phyloP scores from a whole-genome alignment of 352 stramenopile genomes.

The Globisporangium mamillatum region DNA sequence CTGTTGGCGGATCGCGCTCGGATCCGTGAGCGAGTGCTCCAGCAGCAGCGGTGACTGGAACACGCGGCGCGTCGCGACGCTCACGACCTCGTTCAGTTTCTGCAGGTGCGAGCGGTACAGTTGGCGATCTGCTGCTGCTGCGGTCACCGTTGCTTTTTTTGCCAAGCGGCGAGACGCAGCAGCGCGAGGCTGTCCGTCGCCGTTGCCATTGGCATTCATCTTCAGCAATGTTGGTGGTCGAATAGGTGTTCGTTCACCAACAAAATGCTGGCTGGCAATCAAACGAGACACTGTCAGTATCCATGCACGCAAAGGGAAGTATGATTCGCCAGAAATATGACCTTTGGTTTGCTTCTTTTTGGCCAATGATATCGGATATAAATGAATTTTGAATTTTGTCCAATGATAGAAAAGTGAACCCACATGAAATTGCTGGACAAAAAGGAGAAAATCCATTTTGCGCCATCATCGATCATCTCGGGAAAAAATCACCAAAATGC shows the following conservation, averaged over 20 bases:
- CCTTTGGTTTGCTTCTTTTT: not conserved
- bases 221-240: not conserved
- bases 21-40: slow-evolving; percentile 15
- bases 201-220: not conserved
- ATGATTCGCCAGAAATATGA: not conserved
- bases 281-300: not conserved
- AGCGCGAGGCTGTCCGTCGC: not conserved
- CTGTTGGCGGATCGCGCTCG: slow-evolving; percentile 32
- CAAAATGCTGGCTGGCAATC: not conserved
- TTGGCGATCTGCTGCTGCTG: not conserved
- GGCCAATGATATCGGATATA: not conserved
- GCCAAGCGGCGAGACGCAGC: not conserved
- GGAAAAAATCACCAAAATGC: not conserved
- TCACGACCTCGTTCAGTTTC: slow-evolving; percentile 42
- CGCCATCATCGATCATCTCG: not conserved
- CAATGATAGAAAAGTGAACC: not conserved
- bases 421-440: not conserved
- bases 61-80: slow-evolving; percentile 38
- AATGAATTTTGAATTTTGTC: not conserved
- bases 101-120: slow-evolving; percentile 7
- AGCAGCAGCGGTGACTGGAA: slow-evolving; percentile 44
- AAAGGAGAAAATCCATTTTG: not conserved
- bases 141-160: not conserved
- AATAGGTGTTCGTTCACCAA: not conserved
- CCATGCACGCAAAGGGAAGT: not conserved